These are phyloP conservation scores for Musa acuminata DNA, from an alignment of 176 grass and related monocot genomes.

Conservation along the genomic window DNA sequence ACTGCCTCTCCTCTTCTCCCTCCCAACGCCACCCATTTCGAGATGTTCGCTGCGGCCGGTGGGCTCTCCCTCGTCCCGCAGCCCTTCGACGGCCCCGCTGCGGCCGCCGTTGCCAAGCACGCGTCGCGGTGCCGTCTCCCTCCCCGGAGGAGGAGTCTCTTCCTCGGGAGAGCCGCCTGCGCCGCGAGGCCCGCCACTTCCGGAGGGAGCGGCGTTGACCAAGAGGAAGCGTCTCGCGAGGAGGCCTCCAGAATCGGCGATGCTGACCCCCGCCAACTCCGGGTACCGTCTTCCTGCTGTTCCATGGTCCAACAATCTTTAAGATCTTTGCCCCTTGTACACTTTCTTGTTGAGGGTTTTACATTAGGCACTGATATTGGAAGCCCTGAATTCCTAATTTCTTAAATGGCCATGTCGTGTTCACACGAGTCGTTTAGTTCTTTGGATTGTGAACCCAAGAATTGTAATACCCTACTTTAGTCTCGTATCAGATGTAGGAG, in stretches of 20 bases:
- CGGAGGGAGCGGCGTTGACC: conserved; percentile 19
- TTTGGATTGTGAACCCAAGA: too few relatives aligned
- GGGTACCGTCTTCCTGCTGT: conserved; percentile 25
- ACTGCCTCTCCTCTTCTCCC: background rate
- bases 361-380: background rate
- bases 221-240: conserved; percentile 12
- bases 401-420: too few relatives aligned
- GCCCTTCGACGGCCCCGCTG: conserved; percentile 9
- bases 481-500: too few relatives aligned
- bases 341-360: background rate
- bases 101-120: background rate
- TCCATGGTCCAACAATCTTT: background rate
- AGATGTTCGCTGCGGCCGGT: conserved; percentile 6
- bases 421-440: too few relatives aligned
- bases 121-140: background rate
- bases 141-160: background rate
- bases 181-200: conserved; percentile 7
- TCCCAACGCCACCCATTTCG: background rate
- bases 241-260: conserved; percentile 3
- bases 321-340: background rate
- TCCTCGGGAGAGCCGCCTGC: conserved; percentile 20
- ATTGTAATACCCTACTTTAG: too few relatives aligned
- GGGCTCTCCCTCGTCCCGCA: conserved; percentile 13
- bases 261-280: conserved; percentile 36
- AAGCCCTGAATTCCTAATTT: too few relatives aligned